Evolutionary conservation across 2,329 filamentous ascomycete genomes (phyloP).

Genomic region (Pestalotiopsis sp.): DNA sequence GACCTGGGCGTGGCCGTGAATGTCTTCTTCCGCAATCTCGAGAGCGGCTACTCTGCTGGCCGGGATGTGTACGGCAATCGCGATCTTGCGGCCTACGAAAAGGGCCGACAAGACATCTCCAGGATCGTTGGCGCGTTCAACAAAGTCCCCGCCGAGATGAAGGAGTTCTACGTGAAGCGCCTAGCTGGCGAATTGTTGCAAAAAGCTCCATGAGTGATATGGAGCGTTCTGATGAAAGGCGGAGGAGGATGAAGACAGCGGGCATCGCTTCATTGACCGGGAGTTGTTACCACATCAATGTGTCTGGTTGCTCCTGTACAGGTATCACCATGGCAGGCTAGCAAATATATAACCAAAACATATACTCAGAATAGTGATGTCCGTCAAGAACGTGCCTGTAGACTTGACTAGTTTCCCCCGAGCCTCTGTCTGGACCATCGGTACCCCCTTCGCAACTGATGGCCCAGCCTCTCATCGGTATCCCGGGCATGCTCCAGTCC

Average conservation of each 20-base stretch:
- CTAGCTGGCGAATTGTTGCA: constrained; percentile 66
- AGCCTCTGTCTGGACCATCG: constrained; percentile 3
- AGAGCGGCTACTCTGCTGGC: constrained; percentile 69
- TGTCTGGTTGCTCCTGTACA: too few relatives aligned
- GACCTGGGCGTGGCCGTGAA: constrained; percentile 79
- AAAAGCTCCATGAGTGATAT: constrained; percentile 25
- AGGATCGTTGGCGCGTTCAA: constrained; percentile 67
- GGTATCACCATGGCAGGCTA: too few relatives aligned
- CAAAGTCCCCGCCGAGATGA: constrained; percentile 64
- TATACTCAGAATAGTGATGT: too few relatives aligned
- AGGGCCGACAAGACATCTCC: constrained; percentile 71
- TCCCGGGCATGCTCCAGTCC: constrained; percentile 43
- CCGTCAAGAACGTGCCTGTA: not conserved
- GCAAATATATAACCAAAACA: too few relatives aligned
- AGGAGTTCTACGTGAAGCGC: constrained; percentile 74
- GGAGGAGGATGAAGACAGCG: not conserved
- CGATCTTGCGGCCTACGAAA: constrained; percentile 83
- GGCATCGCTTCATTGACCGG: too few relatives aligned
- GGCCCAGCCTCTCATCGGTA: constrained; percentile 36
- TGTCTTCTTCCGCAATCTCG: constrained; percentile 78
- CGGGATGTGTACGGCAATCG: constrained; percentile 87
- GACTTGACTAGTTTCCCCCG: constrained; percentile 27
- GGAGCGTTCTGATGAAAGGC: not conserved
- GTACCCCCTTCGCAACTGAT: constrained; percentile 14
- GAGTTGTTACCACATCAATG: too few relatives aligned